phyloP scores from a whole-genome alignment of 2,329 filamentous ascomycete species.

The Aureobasidium vineae region DNA sequence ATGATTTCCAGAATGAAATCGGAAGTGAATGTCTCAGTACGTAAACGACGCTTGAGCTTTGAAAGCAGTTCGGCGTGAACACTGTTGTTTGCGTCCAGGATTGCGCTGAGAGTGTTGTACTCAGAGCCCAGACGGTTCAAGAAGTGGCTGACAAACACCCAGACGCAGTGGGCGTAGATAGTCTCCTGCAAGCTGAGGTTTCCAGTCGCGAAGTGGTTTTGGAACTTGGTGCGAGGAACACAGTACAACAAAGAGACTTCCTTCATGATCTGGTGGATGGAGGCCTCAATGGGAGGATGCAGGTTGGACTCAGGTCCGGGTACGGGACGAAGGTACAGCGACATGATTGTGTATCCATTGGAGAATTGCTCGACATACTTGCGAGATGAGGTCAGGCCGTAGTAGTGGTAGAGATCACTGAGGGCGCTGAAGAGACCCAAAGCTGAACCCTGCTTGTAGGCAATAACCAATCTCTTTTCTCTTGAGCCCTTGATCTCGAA shows the following conservation, averaged over 20 bases:
- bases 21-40: constrained; percentile 95
- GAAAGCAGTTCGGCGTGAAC: constrained; percentile 82
- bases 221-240: constrained; percentile 95
- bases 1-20: constrained; percentile 99
- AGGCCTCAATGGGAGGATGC: constrained; percentile 81
- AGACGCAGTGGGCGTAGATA: constrained; percentile 94
- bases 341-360: constrained; percentile 97
- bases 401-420: constrained; percentile 97
- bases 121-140: constrained; percentile 91
- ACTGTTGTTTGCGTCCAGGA: constrained; percentile 77
- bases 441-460: constrained; percentile 90
- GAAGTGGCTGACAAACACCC: constrained; percentile 98
- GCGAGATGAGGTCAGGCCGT: constrained; percentile 89
- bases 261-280: constrained; percentile 98
- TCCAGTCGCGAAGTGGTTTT: constrained; percentile 80
- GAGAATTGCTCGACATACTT: constrained; percentile 96
- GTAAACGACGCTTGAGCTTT: constrained; percentile 92
- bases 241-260: constrained; percentile 97
- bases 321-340: constrained; percentile 82
- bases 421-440: constrained; percentile 92
- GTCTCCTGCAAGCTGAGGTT: constrained; percentile 91
- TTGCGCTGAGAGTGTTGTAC: constrained; percentile 79
- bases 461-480: constrained; percentile 92
- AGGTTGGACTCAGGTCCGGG: constrained; percentile 54
- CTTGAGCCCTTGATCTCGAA: constrained; percentile 90